Evolutionary conservation across 1,284 basidiomycete genomes (phyloP).

Genomic region (Rhodotorula sp.): DNA sequence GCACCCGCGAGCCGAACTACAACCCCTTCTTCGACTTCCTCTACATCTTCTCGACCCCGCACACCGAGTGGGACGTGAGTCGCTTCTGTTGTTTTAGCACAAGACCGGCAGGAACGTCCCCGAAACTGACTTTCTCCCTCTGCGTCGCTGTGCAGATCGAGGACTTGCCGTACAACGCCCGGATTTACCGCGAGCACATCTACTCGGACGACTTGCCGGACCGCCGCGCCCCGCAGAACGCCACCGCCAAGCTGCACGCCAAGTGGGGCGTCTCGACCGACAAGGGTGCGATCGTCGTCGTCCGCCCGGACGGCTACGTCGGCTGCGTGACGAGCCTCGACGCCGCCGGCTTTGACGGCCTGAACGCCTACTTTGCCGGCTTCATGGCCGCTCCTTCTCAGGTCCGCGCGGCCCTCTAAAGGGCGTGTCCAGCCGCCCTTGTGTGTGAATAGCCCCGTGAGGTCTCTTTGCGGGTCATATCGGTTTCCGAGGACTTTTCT

Average conservation of each 20-base stretch:
- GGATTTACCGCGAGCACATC: constrained; percentile 40
- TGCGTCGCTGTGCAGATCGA: constrained; percentile 19
- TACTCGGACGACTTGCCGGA: constrained; percentile 45
- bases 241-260: constrained; percentile 39
- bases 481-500: neutral
- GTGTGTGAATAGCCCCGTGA: no score
- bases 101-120: no score
- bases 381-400: constrained; percentile 17
- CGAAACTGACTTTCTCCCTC: neutral
- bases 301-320: constrained; percentile 47
- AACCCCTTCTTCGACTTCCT: constrained; percentile 45
- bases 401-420: no score
- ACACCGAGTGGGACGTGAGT: constrained; percentile 47
- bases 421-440: no score
- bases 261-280: constrained; percentile 45
- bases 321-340: constrained; percentile 40
- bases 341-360: constrained; percentile 40
- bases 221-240: constrained; percentile 34
- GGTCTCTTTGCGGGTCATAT: no score
- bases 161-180: constrained; percentile 39
- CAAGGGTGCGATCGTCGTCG: constrained; percentile 44
- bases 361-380: constrained; percentile 45
- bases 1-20: constrained; percentile 23
- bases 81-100: no score
- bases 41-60: constrained; percentile 41